A percentile compares a stretch with the other conserved stretches of the same genome.
Evolutionary conservation across 108 stramenopile genomes (phyloP).

Genomic region (Conticribra weissflogii): DNA sequence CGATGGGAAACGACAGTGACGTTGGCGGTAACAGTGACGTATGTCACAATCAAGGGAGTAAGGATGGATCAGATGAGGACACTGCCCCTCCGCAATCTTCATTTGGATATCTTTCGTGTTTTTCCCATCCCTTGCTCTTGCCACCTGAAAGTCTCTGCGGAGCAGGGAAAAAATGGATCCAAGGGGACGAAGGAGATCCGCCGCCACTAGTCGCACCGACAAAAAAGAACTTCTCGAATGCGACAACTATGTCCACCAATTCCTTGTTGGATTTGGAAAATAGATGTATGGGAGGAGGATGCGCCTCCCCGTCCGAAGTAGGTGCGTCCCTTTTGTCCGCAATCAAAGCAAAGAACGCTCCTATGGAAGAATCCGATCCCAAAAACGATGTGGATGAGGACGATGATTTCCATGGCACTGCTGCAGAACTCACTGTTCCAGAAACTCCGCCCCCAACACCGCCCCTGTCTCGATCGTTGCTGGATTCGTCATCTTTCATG

Average conservation of each 20-base stretch:
- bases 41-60: too few relatives aligned
- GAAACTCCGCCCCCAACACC: too few relatives aligned
- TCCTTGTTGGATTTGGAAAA: not conserved
- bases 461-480: too few relatives aligned
- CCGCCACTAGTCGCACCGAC: not conserved
- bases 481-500: too few relatives aligned
- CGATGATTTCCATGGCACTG: not conserved
- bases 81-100: not conserved
- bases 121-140: slow-evolving; percentile 30
- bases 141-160: slow-evolving; percentile 25
- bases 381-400: not conserved
- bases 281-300: not conserved
- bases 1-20: not conserved
- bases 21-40: too few relatives aligned
- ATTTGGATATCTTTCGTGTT: slow-evolving; percentile 14
- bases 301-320: slow-evolving; percentile 13
- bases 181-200: not conserved
- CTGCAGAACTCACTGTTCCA: not conserved
- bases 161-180: not conserved
- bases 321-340: slow-evolving; percentile 42
- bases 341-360: slow-evolving; percentile 44
- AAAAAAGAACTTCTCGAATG: too few relatives aligned
- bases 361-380: not conserved
- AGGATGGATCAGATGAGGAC: not conserved
- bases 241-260: not conserved